Evolutionary conservation across 1,139 yeast species (phyloP), one percentile per base, ranked within the genome.

Genomic region (Geotrichum carabidarum): DNA sequence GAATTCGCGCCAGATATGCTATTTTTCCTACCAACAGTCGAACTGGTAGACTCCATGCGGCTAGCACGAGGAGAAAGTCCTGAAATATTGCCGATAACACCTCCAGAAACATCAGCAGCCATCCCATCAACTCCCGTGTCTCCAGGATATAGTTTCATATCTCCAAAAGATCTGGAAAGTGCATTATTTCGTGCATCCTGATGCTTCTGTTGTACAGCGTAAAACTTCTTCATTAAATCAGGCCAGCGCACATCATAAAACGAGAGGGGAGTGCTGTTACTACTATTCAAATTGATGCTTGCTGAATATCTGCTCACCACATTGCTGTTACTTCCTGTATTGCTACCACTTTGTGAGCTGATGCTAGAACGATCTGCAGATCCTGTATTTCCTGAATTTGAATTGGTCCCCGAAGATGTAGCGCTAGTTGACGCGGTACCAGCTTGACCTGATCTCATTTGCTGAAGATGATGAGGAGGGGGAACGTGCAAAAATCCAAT

Each of bases 211-310:
- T 85, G 93, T 6, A 83, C 78, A 18, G 74, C 74, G 50, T 78
- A 76, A 67, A 86, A 87, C 56, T 77, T 79, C 45, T 81, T 84
- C 51, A 86, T 74, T 68, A 86, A 72, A 55, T 83, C 88, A 34
- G 74, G 71, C 83, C 79, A 76, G 47, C 65, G 62, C 34, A 68
- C 62, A 22, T 66, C 68, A 35, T 59, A 48, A 59, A 49, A 48
- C 8, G 56, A 48, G 6, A 54, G 45, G 2, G 60, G 31, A 2
- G 56, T 44, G 54, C 48, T 48, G 44, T 45, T 50, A 8, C 43
- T 42, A 18, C 49, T 50, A 35, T 50, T 50, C 44, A 38, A 32
- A 47, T 48, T 22, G 54, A 50, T 17, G 56, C 49, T 37, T 7
- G 51, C 15, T 51, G 53, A 34, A 27, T 48, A 34, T 40, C 50